Conservation (phyloP, 1,284 basidiomycete genomes). For the Ganoderma lucidum region DNA sequence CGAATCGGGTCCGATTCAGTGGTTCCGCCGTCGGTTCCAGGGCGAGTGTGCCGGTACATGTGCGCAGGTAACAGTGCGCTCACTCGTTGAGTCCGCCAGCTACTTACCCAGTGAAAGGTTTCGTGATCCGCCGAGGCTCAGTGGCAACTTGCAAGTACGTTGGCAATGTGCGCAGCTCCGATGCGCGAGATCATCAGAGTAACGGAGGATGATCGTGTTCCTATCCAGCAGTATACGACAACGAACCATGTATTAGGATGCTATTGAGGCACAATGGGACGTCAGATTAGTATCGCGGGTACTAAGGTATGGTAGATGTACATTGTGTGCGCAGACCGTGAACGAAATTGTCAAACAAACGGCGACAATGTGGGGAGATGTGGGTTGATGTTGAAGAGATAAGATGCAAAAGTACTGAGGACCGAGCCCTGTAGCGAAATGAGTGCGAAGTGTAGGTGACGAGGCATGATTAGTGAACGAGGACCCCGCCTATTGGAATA, state of each 20-base stretch:
- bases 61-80: too few relatives aligned
- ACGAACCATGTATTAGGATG: slow-evolving; percentile 36
- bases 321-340: slow-evolving; percentile 34
- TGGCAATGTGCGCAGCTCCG: background rate
- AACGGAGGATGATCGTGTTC: too few relatives aligned
- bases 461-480: slow-evolving; percentile 33
- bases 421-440: slow-evolving; percentile 31
- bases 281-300: slow-evolving; percentile 36
- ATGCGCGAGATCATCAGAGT: background rate
- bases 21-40: background rate
- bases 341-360: slow-evolving; percentile 28
- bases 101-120: background rate
- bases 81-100: too few relatives aligned
- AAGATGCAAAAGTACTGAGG: slow-evolving; percentile 32
- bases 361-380: slow-evolving; percentile 28
- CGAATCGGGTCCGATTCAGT: background rate
- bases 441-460: slow-evolving; percentile 28
- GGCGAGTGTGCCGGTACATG: background rate
- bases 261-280: slow-evolving; percentile 32
- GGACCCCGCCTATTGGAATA: slow-evolving; percentile 29
- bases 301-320: slow-evolving; percentile 40
- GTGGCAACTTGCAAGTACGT: background rate
- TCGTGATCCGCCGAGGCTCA: background rate
- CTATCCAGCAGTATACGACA: slow-evolving; percentile 15
- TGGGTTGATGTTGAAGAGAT: slow-evolving; percentile 24